Evolutionary conservation across 148 eudicot species (phyloP), one percentile per base, ranked within the genome.

Genomic region (Arbutus unedo): DNA sequence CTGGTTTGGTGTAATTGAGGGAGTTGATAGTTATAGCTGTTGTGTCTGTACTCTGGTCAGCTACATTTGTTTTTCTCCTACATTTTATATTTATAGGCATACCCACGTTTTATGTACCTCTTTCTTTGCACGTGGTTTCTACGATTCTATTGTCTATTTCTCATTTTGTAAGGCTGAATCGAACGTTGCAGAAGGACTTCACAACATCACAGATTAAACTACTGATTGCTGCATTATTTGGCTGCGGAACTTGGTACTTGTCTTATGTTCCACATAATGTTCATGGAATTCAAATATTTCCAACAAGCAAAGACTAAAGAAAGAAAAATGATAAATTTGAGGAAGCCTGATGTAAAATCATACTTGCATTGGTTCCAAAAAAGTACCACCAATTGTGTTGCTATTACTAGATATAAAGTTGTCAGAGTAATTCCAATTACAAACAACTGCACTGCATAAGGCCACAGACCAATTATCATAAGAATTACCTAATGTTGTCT

Each of bases 391-490:
- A 51, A 75, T 75, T 75, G 43, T 10, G 21, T 54, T 81, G 51
- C 49, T 81, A 64, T 55, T 18, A 81, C 15, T 19, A 72, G 54
- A 18, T 43, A 81, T 60, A 4, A 23, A 82, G 78, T 19, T 48
- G 72, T 43, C 54, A 54, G 71, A 31, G 31, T 21, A 25, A 73
- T 47, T 45, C 23, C 11, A 18, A 73, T 73, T 59, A 19, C 47
- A 19, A 75, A 48, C 21, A 74, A 49, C 41, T 74, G 66, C 51
- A 41, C 80, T 64, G 76, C 80, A 66, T 15, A 82, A 19, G 25
- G 70, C 55, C 64, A 10, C 74, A 76, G 7, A 51, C 15, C 64
- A 76, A 76, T 25, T 21, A 82, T 50, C 80, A 49, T 57, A n/a
- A 48, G 84, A 23, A 49, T 77, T 50, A 11, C 75, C 78, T 23